Percentiles rank a stretch among this genome's conserved stretches.
These are phyloP conservation scores for Elymus sibiricus DNA, from an alignment of 176 grass and related monocot genomes.

Conservation along the genomic window DNA sequence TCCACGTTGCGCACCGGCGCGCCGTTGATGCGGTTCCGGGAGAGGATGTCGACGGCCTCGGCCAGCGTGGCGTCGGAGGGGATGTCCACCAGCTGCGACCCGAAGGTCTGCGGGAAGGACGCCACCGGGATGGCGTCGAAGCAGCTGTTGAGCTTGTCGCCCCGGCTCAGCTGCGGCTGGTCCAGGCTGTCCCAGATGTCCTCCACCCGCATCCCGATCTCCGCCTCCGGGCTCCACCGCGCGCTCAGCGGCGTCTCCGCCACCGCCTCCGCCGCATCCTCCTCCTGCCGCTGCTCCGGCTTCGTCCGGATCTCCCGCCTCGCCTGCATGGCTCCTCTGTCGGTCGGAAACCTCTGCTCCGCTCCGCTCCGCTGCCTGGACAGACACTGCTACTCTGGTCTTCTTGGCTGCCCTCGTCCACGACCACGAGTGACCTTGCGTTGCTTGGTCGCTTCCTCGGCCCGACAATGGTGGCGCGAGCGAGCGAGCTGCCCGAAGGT, in stretches of 20 bases:
- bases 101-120: slow-evolving; percentile 69
- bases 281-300: not conserved
- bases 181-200: slow-evolving; percentile 84
- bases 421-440: not conserved
- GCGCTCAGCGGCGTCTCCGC: slow-evolving; percentile 58
- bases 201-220: slow-evolving; percentile 79
- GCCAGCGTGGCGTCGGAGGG: slow-evolving; percentile 79
- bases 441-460: not conserved
- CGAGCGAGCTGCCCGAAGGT: not conserved
- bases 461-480: slow-evolving; percentile 15
- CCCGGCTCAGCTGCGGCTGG: slow-evolving; percentile 63
- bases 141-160: slow-evolving; percentile 92
- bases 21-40: slow-evolving; percentile 73
- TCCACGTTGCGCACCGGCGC: slow-evolving; percentile 82
- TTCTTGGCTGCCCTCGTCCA: not conserved
- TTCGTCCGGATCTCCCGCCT: slow-evolving; percentile 35
- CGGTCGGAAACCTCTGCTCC: no score
- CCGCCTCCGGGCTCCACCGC: slow-evolving; percentile 83
- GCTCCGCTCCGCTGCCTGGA: not conserved
- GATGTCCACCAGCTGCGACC: slow-evolving; percentile 63
- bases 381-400: not conserved
- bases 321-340: slow-evolving; percentile 25
- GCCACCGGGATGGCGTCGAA: slow-evolving; percentile 77
- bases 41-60: slow-evolving; percentile 83
- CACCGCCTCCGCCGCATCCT: not conserved